These are phyloP conservation scores for Botrytis fragariae DNA, from an alignment of 2,329 filamentous ascomycete species.

Conservation along the genomic window DNA sequence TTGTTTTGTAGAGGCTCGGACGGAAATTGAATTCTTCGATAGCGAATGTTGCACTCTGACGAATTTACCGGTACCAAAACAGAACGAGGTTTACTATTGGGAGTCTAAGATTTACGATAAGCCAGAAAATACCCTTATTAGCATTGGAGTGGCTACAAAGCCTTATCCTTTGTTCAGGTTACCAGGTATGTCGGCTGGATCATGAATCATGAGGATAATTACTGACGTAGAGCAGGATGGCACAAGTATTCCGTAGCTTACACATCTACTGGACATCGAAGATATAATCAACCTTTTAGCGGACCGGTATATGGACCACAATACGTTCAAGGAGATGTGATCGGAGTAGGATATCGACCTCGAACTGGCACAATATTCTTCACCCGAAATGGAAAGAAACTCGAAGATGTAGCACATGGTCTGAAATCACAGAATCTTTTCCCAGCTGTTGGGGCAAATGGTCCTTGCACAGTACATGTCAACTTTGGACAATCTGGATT, in stretches of 20 bases:
- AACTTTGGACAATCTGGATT: slow-evolving; percentile 98
- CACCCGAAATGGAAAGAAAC: slow-evolving; percentile 94
- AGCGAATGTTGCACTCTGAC: slow-evolving; percentile 82
- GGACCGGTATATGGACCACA: slow-evolving; percentile 77
- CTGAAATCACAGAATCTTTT: slow-evolving; percentile 97
- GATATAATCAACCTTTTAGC: slow-evolving; percentile 89
- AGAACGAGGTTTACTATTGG: slow-evolving; percentile 99
- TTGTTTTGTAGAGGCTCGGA: slow-evolving; percentile 94
- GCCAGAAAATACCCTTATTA: slow-evolving; percentile 80
- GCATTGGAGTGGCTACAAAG: slow-evolving; percentile 93
- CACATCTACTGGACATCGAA: slow-evolving; percentile 78
- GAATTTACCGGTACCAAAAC: slow-evolving; percentile 93
- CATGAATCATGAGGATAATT: slow-evolving; percentile 1
- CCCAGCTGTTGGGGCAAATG: slow-evolving; percentile 93
- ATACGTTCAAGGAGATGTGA: slow-evolving; percentile 89
- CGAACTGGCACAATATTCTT: slow-evolving; percentile 96
- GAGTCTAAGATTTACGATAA: slow-evolving; percentile 99
- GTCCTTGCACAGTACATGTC: slow-evolving; percentile 87
- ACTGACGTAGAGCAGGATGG: slow-evolving; percentile 56
- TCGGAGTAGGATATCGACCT: slow-evolving; percentile 92
- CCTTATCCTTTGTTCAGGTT: slow-evolving; percentile 93
- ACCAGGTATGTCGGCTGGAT: slow-evolving; percentile 63
- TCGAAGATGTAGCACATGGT: slow-evolving; percentile 91
- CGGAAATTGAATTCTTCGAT: slow-evolving; percentile 98
- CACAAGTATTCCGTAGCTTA: slow-evolving; percentile 94